Percentiles rank a stretch among this genome's conserved stretches.
These are phyloP conservation scores for Aphanomyces stellatus DNA, from an alignment of 352 stramenopile species.

Conservation along the genomic window DNA sequence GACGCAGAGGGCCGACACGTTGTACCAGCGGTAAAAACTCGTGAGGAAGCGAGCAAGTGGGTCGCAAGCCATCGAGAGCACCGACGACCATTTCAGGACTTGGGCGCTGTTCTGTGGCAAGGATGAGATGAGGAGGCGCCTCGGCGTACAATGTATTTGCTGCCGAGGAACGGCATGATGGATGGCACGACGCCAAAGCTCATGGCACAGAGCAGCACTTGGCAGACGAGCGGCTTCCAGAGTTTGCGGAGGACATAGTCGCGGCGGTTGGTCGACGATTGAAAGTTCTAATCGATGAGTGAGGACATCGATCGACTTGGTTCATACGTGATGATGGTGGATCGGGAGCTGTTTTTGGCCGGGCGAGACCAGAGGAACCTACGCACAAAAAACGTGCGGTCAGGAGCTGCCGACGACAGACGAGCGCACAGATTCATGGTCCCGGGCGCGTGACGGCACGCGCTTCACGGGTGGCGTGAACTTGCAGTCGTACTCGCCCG, in stretches of 20 bases:
- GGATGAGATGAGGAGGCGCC: background rate
- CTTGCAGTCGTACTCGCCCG: slow-evolving; percentile 18
- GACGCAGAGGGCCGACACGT: slow-evolving; percentile 32
- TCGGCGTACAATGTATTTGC: slow-evolving; percentile 45
- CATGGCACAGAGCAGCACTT: slow-evolving; percentile 47
- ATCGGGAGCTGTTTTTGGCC: too few relatives aligned
- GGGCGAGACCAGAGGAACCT: too few relatives aligned
- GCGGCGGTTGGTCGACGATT: background rate
- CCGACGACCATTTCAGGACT: slow-evolving; percentile 20
- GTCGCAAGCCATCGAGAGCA: slow-evolving; percentile 39
- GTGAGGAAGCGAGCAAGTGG: slow-evolving; percentile 37
- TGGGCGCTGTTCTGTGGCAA: slow-evolving; percentile 4
- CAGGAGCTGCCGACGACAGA: too few relatives aligned
- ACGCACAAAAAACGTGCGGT: too few relatives aligned
- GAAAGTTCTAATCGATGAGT: background rate
- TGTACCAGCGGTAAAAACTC: slow-evolving; percentile 40
- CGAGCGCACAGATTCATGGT: background rate
- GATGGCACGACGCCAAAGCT: slow-evolving; percentile 57
- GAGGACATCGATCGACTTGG: too few relatives aligned
- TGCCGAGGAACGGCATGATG: slow-evolving; percentile 66
- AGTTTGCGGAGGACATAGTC: slow-evolving; percentile 30
- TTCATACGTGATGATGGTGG: too few relatives aligned
- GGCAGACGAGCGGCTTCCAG: slow-evolving; percentile 43
- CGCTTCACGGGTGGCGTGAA: slow-evolving; percentile 15
- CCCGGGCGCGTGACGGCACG: background rate